Base-by-base conservation (phyloP, 305 asterid species). In the Rubia peregrina region DNA sequence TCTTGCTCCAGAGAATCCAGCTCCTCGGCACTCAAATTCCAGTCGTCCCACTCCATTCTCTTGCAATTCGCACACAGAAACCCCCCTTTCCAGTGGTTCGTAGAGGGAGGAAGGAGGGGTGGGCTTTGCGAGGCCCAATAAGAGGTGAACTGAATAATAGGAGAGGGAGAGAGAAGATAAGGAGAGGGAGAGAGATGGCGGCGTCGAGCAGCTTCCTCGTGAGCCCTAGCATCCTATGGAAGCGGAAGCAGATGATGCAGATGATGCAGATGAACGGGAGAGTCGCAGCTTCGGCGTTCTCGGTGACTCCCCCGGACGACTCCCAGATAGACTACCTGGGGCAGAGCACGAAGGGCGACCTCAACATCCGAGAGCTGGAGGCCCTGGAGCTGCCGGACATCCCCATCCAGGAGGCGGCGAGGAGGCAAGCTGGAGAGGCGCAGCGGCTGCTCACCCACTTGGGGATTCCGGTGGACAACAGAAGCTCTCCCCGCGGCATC, bases 271-370 rank as follows among this genome's bases (percentile, higher is more conserved):
- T 24, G 9, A 9, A 48, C 4, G 21, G 53, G 41, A 53, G 21
- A 36, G 26, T 53, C n/a, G 36, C 2, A 68, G 72, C 72, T 3
- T 10, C 72, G 11, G 77, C 84, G 24, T 88, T 88, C 79, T 86
- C 88, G 6, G 88, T 85, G 17, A 86, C 87, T 51, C 80, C 92
- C 14, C 72, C 86, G 40, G 77, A 72, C 70, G 73, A 74, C 68
- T 84, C 85, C 51, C 85, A 81, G 67, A 81, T 87, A 42, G 97
- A 90, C 69, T 90, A 90, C 84, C 94, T 90, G 42, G 97, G 97
- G 61, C 85, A 90, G 90, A 90, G 97, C 84, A 90, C 97, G 49
- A 87, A 80, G 80, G 97, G 96, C 78, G 94, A 90, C 83, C 85
- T 90, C 71, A 88, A 83, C 83, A 85, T 85, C 81, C 83, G 61